phyloP scores from a whole-genome alignment of 257 asterid species.

The Gentiana macrophylla region DNA sequence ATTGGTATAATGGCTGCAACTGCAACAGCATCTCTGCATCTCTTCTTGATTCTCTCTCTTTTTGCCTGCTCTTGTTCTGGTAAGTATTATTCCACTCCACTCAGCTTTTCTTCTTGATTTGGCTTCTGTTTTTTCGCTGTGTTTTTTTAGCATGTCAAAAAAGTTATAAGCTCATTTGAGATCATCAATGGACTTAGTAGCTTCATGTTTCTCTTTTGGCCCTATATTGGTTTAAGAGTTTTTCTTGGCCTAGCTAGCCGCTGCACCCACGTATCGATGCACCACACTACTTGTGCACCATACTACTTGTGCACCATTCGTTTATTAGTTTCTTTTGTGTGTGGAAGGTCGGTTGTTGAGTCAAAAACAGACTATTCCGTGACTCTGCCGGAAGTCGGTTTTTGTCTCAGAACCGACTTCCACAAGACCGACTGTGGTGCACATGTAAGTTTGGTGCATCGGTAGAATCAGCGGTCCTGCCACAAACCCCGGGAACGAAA shows the following conservation, averaged over 20 bases:
- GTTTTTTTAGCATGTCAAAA: not conserved
- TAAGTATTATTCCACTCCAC: conserved; percentile 15
- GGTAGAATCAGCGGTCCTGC: no score
- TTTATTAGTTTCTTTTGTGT: no score
- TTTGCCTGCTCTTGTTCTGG: conserved; percentile 32
- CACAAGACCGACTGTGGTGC: no score
- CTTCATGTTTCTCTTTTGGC: not conserved
- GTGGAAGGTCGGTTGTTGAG: no score
- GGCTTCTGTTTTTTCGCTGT: not conserved
- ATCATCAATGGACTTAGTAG: no score
- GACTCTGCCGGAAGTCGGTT: no score
- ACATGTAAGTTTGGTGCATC: no score
- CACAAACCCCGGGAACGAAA: no score
- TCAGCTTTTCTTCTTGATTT: not conserved
- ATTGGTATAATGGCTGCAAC: conserved; percentile 31
- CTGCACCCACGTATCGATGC: not conserved
- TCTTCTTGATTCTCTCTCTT: conserved; percentile 28
- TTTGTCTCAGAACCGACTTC: no score
- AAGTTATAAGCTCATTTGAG: not conserved
- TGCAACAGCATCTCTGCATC: conserved; percentile 16
- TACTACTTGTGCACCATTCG: no score
- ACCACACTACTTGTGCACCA: not conserved
- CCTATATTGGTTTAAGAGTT: not conserved
- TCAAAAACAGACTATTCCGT: no score
- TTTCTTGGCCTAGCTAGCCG: not conserved